phyloP scores from a whole-genome alignment of 2,329 filamentous ascomycete genomes.

The Diaporthe nobilis region DNA sequence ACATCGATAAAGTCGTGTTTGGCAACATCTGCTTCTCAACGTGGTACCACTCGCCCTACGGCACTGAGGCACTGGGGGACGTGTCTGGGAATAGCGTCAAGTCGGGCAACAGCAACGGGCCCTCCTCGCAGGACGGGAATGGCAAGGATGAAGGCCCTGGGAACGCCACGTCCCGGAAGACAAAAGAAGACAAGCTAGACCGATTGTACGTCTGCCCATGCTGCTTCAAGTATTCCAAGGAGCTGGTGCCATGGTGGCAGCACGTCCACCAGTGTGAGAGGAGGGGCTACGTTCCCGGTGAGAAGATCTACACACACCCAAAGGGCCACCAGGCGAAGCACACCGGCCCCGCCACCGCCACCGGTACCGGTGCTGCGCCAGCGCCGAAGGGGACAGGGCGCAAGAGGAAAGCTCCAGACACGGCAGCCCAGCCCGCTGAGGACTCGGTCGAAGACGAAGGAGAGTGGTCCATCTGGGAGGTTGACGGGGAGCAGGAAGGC shows the following conservation, averaged over 20 bases:
- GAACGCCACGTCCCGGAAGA: constrained; percentile 30
- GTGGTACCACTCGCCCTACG: constrained; percentile 94
- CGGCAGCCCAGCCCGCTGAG: constrained; percentile 56
- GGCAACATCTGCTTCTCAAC: constrained; percentile 87
- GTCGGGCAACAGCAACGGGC: constrained; percentile 52
- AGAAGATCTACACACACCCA: constrained; percentile 79
- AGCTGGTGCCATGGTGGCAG: constrained; percentile 69
- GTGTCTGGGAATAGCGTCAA: constrained; percentile 49
- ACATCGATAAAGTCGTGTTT: constrained; percentile 88
- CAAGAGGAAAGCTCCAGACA: constrained; percentile 54
- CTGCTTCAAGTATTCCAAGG: constrained; percentile 92
- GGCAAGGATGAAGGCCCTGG: constrained; percentile 48
- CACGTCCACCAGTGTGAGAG: constrained; percentile 72
- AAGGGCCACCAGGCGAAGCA: constrained; percentile 58
- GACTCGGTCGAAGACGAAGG: constrained; percentile 69
- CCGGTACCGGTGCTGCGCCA: constrained; percentile 43
- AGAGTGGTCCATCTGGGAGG: constrained; percentile 89
- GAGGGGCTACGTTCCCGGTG: constrained; percentile 70
- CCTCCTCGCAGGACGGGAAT: constrained; percentile 44
- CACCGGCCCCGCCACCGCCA: constrained; percentile 46
- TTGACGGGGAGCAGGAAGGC: constrained; percentile 89
- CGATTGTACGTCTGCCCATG: constrained; percentile 88
- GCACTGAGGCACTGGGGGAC: constrained; percentile 76
- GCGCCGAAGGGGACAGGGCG: constrained; percentile 49
- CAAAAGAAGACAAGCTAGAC: constrained; percentile 64